phyloP scores from a whole-genome alignment of 2,329 filamentous ascomycete species.

The Aspergillus spinulosporus region DNA sequence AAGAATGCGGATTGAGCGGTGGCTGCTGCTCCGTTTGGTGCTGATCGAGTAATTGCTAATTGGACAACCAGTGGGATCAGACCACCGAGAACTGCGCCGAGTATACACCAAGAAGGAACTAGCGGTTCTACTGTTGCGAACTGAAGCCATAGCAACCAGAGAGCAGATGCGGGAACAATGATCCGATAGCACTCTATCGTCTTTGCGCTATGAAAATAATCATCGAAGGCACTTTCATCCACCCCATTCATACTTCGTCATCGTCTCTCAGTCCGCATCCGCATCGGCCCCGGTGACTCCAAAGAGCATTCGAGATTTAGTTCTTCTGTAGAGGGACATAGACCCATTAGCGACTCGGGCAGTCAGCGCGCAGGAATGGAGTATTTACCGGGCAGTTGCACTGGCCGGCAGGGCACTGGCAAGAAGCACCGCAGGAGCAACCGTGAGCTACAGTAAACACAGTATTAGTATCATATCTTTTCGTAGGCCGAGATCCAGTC shows the following conservation, averaged over 20 bases:
- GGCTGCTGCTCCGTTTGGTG: neutral
- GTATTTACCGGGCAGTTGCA: constrained; percentile 44
- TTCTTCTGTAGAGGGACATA: constrained; percentile 5
- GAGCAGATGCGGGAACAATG: neutral
- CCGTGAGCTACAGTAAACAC: constrained; percentile 30
- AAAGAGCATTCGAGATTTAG: constrained; percentile 1
- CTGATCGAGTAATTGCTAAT: neutral
- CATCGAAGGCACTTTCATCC: neutral
- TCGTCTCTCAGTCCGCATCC: neutral
- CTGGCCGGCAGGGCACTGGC: constrained; percentile 43
- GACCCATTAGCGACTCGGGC: neutral
- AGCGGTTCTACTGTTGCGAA: neutral
- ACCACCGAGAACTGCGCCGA: neutral
- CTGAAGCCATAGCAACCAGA: neutral
- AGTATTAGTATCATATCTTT: constrained; percentile 1
- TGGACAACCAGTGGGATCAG: too few relatives aligned
- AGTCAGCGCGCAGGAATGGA: neutral
- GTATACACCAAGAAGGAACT: neutral
- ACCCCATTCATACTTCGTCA: neutral
- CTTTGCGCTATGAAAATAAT: neutral
- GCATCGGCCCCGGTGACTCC: neutral
- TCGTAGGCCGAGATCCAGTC: neutral
- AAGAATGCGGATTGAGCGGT: neutral
- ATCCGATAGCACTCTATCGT: neutral
- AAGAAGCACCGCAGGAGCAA: constrained; percentile 44